Conservation (phyloP, 163 green algal genomes). For the Scenedesmus sp. region DNA sequence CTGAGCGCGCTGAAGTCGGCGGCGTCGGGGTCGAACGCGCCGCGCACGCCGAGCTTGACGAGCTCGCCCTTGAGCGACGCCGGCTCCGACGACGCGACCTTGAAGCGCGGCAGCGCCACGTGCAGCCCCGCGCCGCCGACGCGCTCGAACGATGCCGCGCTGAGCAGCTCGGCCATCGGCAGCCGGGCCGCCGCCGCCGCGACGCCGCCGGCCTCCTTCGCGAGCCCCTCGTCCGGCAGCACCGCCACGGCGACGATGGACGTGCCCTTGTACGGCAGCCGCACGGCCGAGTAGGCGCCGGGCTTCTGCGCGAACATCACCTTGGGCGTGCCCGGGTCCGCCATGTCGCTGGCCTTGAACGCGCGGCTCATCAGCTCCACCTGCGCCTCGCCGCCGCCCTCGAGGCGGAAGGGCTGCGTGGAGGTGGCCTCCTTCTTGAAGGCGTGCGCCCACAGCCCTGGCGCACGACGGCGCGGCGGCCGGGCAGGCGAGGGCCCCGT, state of each 20-base stretch:
- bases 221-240: conserved; percentile 29
- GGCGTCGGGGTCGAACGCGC: conserved; percentile 4
- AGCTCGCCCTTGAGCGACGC: conserved; percentile 34
- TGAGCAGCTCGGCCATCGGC: conserved; percentile 15
- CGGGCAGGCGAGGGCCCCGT: no score
- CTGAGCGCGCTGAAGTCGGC: conserved; percentile 36
- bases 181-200: conserved; percentile 18
- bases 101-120: conserved; percentile 53
- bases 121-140: neutral
- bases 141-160: neutral
- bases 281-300: conserved; percentile 31
- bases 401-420: conserved; percentile 17
- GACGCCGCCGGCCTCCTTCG: neutral
- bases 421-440: conserved; percentile 47
- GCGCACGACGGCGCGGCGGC: no score
- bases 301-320: conserved; percentile 15
- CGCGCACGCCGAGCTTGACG: conserved; percentile 25
- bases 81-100: conserved; percentile 19
- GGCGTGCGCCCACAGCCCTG: conserved; percentile 46
- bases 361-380: conserved; percentile 45
- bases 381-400: conserved; percentile 8
- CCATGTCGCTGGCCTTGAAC: conserved; percentile 27
- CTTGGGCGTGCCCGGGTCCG: neutral
- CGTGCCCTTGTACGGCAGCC: conserved; percentile 53
- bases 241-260: conserved; percentile 46